Conservation (phyloP, 345 rosid genomes). For the Boechera divaricarpa region DNA sequence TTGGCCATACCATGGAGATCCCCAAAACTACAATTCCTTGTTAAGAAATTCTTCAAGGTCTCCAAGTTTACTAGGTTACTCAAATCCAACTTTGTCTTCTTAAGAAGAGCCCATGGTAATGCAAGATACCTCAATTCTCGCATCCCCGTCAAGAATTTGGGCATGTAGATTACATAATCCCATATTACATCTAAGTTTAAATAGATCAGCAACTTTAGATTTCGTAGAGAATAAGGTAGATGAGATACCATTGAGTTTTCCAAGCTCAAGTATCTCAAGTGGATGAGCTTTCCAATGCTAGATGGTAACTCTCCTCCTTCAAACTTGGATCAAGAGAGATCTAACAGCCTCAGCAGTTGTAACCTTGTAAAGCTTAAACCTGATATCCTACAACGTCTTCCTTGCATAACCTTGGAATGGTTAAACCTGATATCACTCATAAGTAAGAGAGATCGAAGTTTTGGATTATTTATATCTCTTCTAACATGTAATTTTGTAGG, state of each 20-base stretch:
- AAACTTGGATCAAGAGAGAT: constrained; percentile 22
- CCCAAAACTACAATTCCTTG: neutral
- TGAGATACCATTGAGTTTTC: neutral
- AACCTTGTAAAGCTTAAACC: neutral
- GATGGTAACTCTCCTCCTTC: constrained; percentile 25
- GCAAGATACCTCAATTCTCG: constrained; percentile 2
- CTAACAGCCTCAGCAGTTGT: neutral
- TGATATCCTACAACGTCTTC: too few relatives aligned
- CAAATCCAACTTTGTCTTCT: constrained; percentile 7
- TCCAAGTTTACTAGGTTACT: constrained; percentile 23
- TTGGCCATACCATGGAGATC: constrained; percentile 16
- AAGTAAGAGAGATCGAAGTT: neutral
- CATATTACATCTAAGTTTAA: neutral
- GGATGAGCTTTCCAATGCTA: constrained; percentile 47
- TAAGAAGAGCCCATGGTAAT: neutral
- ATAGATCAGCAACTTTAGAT: constrained; percentile 13
- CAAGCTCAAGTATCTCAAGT: constrained; percentile 44
- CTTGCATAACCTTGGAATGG: too few relatives aligned
- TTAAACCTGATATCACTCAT: neutral
- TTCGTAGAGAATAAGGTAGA: constrained; percentile 26
- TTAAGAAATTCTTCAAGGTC: neutral
- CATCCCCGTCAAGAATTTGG: constrained; percentile 17
- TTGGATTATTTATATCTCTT: neutral
- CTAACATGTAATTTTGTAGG: too few relatives aligned
- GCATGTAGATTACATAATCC: neutral